Conservation (phyloP, 768 basidiomycete genomes). For the Collybiopsis luxurians region DNA sequence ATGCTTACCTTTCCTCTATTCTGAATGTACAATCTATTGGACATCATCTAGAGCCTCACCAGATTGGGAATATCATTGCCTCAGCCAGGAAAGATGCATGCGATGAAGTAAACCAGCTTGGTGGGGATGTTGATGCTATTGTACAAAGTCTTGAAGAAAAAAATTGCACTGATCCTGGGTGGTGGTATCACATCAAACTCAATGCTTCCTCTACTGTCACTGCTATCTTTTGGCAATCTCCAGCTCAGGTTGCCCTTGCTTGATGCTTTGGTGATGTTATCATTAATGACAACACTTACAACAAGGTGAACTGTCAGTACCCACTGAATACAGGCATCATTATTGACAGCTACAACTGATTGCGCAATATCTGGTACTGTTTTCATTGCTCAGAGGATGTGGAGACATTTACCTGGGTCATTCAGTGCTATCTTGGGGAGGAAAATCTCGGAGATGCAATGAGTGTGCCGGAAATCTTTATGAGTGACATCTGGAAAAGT, state of each 20-base stretch:
- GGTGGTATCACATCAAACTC: constrained; percentile 19
- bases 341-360: constrained; percentile 22
- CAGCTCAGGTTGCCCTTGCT: constrained; percentile 21
- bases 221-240: constrained; percentile 31
- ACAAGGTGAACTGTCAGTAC: constrained; percentile 22
- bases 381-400: constrained; percentile 22
- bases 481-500: no score
- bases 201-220: constrained; percentile 14
- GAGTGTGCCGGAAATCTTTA: constrained; percentile 16
- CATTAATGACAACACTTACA: constrained; percentile 29
- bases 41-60: constrained; percentile 23
- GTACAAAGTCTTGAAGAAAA: constrained; percentile 16
- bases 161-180: constrained; percentile 15
- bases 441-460: neutral
- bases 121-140: constrained; percentile 27
- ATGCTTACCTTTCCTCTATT: constrained; percentile 6
- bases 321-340: constrained; percentile 28
- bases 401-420: constrained; percentile 19
- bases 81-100: constrained; percentile 13
- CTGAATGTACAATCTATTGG: constrained; percentile 12
- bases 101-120: constrained; percentile 16
- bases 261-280: constrained; percentile 24
- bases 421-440: constrained; percentile 19
- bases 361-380: constrained; percentile 17
- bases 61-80: constrained; percentile 28